A percentile compares a stretch with the other conserved stretches of the same genome.
phyloP scores from a whole-genome alignment of 306 rosid species.

The Styphnolobium japonicum region DNA sequence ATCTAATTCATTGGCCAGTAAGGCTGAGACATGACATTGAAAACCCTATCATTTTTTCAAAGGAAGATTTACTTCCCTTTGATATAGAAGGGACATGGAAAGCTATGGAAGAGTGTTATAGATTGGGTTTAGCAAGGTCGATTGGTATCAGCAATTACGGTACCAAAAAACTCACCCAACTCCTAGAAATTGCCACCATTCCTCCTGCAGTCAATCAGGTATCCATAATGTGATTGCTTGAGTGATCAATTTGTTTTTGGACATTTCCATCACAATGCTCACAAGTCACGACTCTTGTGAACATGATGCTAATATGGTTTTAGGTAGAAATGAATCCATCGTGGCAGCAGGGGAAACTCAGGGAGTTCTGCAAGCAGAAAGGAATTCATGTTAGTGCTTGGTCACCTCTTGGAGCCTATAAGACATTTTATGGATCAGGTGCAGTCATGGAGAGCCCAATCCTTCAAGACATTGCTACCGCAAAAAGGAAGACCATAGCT shows the following conservation, averaged over 20 bases:
- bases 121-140: slow-evolving; percentile 46
- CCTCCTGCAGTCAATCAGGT: slow-evolving; percentile 54
- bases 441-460: not conserved
- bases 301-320: not conserved
- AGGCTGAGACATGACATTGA: slow-evolving; percentile 42
- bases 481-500: slow-evolving; percentile 27
- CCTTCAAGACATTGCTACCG: slow-evolving; percentile 26
- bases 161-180: slow-evolving; percentile 37
- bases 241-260: not conserved
- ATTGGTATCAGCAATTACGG: slow-evolving; percentile 50
- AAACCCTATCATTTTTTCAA: slow-evolving; percentile 26
- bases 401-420: slow-evolving; percentile 53
- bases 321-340: slow-evolving; percentile 57
- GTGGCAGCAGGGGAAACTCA: slow-evolving; percentile 46
- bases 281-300: not conserved
- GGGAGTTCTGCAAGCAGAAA: slow-evolving; percentile 42
- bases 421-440: slow-evolving; percentile 43
- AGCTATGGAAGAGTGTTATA: slow-evolving; percentile 50
- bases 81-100: slow-evolving; percentile 58
- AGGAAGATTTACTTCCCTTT: slow-evolving; percentile 51
- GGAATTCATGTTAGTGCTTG: slow-evolving; percentile 57
- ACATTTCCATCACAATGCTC: not conserved
- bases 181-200: slow-evolving; percentile 36
- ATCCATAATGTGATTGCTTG: not conserved
- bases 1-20: slow-evolving; percentile 53